Conservation (phyloP, 31 red algal genomes). For the Porphyra umbilicalis region DNA sequence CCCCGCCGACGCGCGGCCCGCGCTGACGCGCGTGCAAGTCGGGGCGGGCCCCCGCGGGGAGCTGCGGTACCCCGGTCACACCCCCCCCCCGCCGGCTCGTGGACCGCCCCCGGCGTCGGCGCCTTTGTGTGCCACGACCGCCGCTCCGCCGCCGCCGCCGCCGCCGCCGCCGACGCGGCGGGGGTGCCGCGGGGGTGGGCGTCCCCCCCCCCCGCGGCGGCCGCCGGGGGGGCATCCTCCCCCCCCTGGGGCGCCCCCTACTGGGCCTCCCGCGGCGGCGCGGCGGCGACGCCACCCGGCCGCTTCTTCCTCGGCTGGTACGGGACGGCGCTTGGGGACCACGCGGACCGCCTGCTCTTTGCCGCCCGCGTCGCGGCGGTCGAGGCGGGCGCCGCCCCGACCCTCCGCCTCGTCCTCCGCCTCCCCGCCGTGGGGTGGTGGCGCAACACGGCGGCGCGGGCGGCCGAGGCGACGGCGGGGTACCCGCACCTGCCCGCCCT, state of each 20-base stretch:
- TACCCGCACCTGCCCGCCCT: constrained; percentile 5
- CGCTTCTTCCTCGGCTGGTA: constrained; percentile 68
- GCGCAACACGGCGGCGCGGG: constrained; percentile 31
- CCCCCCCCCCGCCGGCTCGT: constrained; percentile 21
- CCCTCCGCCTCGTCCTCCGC: constrained; percentile 31
- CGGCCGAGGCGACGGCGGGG: constrained; percentile 66
- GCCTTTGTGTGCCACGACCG: constrained; percentile 66
- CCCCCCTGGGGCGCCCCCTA: neutral
- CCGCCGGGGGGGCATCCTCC: neutral
- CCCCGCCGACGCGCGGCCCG: neutral
- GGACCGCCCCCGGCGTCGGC: constrained; percentile 72
- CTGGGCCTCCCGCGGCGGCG: neutral
- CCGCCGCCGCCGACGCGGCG: neutral
- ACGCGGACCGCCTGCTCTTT: constrained; percentile 31
- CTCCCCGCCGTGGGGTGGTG: constrained; percentile 65
- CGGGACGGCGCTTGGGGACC: constrained; percentile 15
- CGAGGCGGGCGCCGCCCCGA: constrained; percentile 1
- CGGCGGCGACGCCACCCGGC: neutral
- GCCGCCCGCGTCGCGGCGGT: neutral
- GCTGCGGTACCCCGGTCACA: constrained; percentile 63
- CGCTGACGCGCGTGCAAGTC: constrained; percentile 53
- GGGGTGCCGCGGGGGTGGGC: neutral
- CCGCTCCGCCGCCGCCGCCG: constrained; percentile 4
- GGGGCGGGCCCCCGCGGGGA: constrained; percentile 67
- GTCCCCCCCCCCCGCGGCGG: neutral